Percentiles rank a stretch among this genome's conserved stretches.
Conservation (phyloP, 2,329 filamentous ascomycete species). For the Hypoxylon sp. region DNA sequence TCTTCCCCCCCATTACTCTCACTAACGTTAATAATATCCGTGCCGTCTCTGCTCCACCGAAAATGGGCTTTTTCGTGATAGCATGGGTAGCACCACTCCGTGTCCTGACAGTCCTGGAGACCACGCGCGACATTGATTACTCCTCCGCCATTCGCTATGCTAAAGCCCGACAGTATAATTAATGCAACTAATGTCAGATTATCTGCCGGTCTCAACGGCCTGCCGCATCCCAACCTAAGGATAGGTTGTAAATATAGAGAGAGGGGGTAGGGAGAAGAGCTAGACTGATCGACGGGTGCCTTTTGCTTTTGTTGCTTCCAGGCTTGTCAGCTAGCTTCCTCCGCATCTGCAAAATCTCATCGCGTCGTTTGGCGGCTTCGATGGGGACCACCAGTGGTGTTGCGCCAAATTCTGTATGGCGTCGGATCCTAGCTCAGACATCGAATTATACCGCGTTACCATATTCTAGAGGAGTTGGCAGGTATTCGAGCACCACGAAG, state of each 20-base stretch:
- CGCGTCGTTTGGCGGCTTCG: conserved; percentile 26
- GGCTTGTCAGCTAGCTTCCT: conserved; percentile 35
- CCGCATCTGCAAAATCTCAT: conserved; percentile 29
- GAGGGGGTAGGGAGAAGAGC: conserved; percentile 11
- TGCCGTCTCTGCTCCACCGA: conserved; percentile 49
- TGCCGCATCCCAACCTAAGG: conserved; percentile 28
- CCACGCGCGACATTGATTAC: conserved; percentile 41
- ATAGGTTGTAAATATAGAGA: conserved; percentile 23
- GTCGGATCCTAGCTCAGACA: conserved; percentile 38
- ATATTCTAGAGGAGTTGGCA: conserved; percentile 15
- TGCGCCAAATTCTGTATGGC: conserved; percentile 42
- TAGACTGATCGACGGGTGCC: conserved; percentile 22
- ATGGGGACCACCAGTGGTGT: conserved; percentile 33
- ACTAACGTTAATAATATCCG: conserved; percentile 51
- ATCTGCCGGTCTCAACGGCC: conserved; percentile 35
- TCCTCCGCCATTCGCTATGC: conserved; percentile 39
- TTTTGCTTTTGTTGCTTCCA: conserved; percentile 29
- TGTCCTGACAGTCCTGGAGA: conserved; percentile 30
- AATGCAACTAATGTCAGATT: conserved; percentile 34
- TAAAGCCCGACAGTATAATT: conserved; percentile 26
- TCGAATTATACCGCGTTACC: conserved; percentile 41
- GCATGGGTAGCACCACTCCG: conserved; percentile 33
- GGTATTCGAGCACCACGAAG: conserved; percentile 31
- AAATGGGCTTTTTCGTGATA: conserved; percentile 42
- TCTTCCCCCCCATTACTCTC: conserved; percentile 44